Conservation (phyloP, 1,139 yeast species). For the Suhomyces kunorum region DNA sequence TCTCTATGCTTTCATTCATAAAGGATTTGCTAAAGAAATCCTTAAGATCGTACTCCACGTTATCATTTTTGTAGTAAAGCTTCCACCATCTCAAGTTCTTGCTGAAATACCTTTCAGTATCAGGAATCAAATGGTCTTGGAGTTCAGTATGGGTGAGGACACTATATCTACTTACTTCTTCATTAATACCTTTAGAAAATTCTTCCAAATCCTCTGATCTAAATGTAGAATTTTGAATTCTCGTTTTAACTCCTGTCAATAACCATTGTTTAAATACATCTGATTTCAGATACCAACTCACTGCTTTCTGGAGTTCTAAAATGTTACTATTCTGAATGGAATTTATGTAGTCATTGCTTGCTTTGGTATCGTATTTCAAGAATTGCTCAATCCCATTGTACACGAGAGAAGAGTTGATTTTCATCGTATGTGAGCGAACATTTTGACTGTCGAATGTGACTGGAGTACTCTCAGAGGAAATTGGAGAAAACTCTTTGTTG, state of each 20-base stretch:
- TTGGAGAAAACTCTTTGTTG: constrained; percentile 41
- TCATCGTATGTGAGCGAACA: constrained; percentile 30
- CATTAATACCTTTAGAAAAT: constrained; percentile 15
- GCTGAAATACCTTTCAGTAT: constrained; percentile 32
- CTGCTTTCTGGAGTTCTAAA: constrained; percentile 35
- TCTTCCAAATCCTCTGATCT: constrained; percentile 9
- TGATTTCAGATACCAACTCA: constrained; percentile 32
- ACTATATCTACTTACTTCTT: constrained; percentile 33
- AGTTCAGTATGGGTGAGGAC: constrained; percentile 40
- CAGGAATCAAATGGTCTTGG: constrained; percentile 38
- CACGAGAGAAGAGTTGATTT: constrained; percentile 35
- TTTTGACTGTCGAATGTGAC: constrained; percentile 22
- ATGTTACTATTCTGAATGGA: constrained; percentile 39
- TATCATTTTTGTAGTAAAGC: constrained; percentile 45
- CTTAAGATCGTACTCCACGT: constrained; percentile 47
- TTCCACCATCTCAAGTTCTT: constrained; percentile 46
- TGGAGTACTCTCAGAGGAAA: constrained; percentile 36
- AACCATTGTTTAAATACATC: constrained; percentile 28
- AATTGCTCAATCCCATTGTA: constrained; percentile 35
- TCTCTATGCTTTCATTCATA: constrained; percentile 44
- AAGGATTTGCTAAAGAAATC: constrained; percentile 39
- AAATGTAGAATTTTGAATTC: background rate
- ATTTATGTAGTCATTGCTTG: constrained; percentile 33
- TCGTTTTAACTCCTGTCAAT: constrained; percentile 24
- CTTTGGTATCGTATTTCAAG: constrained; percentile 33